A percentile compares a stretch with the other conserved stretches of the same genome.
Conservation (phyloP, 768 basidiomycete species). For the Solioccasus polychromus region DNA sequence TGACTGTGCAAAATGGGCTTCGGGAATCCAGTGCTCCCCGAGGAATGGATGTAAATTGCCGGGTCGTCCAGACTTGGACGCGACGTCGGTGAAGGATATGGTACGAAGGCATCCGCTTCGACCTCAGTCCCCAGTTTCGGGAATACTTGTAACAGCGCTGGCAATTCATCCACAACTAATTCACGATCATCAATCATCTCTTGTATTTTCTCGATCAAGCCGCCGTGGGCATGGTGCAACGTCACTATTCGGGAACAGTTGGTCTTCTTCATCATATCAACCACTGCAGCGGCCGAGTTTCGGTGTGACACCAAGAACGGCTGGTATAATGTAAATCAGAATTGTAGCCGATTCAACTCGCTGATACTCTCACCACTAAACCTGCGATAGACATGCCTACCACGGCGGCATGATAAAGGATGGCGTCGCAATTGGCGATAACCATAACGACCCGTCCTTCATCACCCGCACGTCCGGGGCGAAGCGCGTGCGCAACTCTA, state of each 20-base stretch:
- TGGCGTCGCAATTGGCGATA: slow-evolving; percentile 30
- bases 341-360: background rate
- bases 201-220: slow-evolving; percentile 11
- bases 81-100: slow-evolving; percentile 3
- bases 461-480: slow-evolving; percentile 13
- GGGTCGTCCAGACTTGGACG: slow-evolving; percentile 11
- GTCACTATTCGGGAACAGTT: slow-evolving; percentile 20
- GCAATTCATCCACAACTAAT: slow-evolving; percentile 12
- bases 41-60: slow-evolving; percentile 21
- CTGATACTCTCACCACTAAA: slow-evolving; percentile 22
- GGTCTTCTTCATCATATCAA: slow-evolving; percentile 18
- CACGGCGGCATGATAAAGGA: slow-evolving; percentile 28
- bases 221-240: slow-evolving; percentile 3
- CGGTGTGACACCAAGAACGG: slow-evolving; percentile 24
- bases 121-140: slow-evolving; percentile 36
- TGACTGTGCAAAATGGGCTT: slow-evolving; percentile 39
- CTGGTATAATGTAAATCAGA: slow-evolving; percentile 2
- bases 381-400: slow-evolving; percentile 29
- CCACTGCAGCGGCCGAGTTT: slow-evolving; percentile 18
- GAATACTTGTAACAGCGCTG: slow-evolving; percentile 25
- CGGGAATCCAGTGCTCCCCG: slow-evolving; percentile 45
- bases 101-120: slow-evolving; percentile 6
- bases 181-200: background rate
- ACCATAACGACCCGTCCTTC: slow-evolving; percentile 31
- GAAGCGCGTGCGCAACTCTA: slow-evolving; percentile 26